Conservation (phyloP, 2,329 filamentous ascomycete species). For the Simplicillium sp. region DNA sequence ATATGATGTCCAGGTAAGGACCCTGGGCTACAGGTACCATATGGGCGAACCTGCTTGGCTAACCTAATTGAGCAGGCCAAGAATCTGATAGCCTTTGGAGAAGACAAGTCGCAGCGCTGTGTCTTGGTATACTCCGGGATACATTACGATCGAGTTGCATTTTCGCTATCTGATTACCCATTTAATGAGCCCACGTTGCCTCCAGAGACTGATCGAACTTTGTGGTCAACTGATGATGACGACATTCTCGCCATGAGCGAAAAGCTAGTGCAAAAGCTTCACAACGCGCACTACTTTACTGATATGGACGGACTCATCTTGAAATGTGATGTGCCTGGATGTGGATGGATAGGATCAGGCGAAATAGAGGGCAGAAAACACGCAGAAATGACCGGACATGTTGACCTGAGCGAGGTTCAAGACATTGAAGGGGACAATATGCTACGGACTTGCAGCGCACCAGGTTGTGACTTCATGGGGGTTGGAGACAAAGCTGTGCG, state of each 20-base stretch:
- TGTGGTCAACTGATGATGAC: conserved; percentile 44
- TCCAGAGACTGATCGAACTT: conserved; percentile 63
- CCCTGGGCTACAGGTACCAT: conserved; percentile 2
- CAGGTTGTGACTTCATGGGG: conserved; percentile 53
- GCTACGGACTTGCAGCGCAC: conserved; percentile 61
- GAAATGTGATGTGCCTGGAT: conserved; percentile 58
- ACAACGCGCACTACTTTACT: conserved; percentile 72
- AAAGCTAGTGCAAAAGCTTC: conserved; percentile 55
- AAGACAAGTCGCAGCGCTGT: conserved; percentile 58
- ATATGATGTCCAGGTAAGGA: conserved; percentile 59
- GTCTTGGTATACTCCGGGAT: conserved; percentile 86
- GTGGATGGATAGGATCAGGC: conserved; percentile 59
- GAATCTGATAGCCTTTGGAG: conserved; percentile 57
- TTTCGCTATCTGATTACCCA: conserved; percentile 53
- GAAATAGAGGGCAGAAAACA: conserved; percentile 54
- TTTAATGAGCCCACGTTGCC: conserved; percentile 46
- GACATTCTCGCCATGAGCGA: conserved; percentile 63
- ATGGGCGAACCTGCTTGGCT: not conserved
- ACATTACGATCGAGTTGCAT: conserved; percentile 84
- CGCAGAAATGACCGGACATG: conserved; percentile 50
- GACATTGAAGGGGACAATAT: conserved; percentile 77
- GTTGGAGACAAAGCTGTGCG: conserved; percentile 52
- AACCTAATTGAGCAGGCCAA: conserved; percentile 15
- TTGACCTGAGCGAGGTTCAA: conserved; percentile 54
- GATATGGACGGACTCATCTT: conserved; percentile 75